Base-by-base conservation (phyloP, 2,329 filamentous ascomycete species). In the Neonectria faginata region DNA sequence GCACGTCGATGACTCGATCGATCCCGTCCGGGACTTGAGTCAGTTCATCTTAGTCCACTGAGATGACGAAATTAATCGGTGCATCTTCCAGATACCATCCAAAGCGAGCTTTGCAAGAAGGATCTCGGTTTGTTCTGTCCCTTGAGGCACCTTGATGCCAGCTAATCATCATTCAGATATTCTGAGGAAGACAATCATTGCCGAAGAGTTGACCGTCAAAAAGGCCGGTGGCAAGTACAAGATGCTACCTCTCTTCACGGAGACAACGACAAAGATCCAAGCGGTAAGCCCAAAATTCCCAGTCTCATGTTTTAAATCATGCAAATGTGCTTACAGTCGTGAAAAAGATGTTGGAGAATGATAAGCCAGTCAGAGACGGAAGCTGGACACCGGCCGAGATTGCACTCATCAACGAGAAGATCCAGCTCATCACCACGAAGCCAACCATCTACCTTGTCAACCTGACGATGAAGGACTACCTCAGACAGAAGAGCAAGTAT, bases 1-100 rank as follows among this genome's bases (percentile, higher is more conserved):
- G 59, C 81, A 83, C 47, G 81, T 83, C n/a, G 81, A 82, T 64
- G 80, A 83, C 69, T 81, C 79, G 8, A 80, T 82, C 57, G 81
- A 82, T 67, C 81, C 81, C 18, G 78, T 81, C 20, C 75, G 81
- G 5, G 81, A 82, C 66, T 73, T 82, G 70, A 71, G 79, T 79
- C 12, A 73, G 78, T 76, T 62, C 11, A 67, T 27, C 39, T 18
- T 47, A 50, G 12, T 48, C 60, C 36, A 6, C 10, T 2, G 10
- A 25, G 10, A 31, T 6, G 59, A 22, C 10, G 0, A 3, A 41
- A 50, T 58, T 73, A 64, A 71, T 52, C 0, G 2, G 8, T 52
- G 14, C 9, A 5, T 27, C 16, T 11, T 60, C 2, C 31, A 73
- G 71, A 73, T 11, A 73, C 71, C 20, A 73, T 73, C 5, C 71